These are phyloP conservation scores for Leptographium procerum DNA, from an alignment of 2,329 filamentous ascomycete species.

Conservation along the genomic window DNA sequence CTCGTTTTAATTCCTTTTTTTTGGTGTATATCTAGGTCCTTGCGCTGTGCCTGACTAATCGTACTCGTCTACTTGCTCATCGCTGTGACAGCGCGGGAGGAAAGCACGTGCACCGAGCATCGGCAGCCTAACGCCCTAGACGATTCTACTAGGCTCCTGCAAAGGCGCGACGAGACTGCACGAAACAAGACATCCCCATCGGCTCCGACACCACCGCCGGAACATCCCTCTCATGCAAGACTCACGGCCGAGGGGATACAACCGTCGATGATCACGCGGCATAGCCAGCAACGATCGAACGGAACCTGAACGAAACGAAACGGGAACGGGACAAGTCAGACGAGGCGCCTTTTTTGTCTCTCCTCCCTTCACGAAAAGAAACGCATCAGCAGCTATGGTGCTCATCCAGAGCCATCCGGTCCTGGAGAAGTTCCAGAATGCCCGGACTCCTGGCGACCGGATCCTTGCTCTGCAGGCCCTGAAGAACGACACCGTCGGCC, in stretches of 20 bases:
- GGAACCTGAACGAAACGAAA: no score
- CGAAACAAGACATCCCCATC: background rate
- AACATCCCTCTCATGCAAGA: no score
- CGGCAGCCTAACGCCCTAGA: background rate
- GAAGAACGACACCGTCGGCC: slow-evolving; percentile 84
- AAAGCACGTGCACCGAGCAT: background rate
- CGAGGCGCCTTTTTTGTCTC: background rate
- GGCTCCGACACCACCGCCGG: background rate
- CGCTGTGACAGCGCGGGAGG: background rate
- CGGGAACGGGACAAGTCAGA: background rate
- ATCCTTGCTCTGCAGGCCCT: slow-evolving; percentile 55
- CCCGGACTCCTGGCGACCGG: slow-evolving; percentile 39
- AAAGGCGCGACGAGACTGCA: no score
- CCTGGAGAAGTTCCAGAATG: slow-evolving; percentile 44
- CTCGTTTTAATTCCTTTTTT: background rate
- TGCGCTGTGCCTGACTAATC: background rate
- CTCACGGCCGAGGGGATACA: background rate
- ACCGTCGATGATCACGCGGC: background rate
- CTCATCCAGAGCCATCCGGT: slow-evolving; percentile 40
- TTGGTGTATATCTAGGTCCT: background rate
- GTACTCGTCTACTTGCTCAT: background rate
- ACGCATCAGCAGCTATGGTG: slow-evolving; percentile 31
- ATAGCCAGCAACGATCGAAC: no score
- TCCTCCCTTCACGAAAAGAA: no score
- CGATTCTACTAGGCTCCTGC: no score